Percentiles rank a stretch among this genome's conserved stretches.
Evolutionary conservation across 2,329 filamentous ascomycete genomes (phyloP).

Genomic region (Periconia macrospinosa): DNA sequence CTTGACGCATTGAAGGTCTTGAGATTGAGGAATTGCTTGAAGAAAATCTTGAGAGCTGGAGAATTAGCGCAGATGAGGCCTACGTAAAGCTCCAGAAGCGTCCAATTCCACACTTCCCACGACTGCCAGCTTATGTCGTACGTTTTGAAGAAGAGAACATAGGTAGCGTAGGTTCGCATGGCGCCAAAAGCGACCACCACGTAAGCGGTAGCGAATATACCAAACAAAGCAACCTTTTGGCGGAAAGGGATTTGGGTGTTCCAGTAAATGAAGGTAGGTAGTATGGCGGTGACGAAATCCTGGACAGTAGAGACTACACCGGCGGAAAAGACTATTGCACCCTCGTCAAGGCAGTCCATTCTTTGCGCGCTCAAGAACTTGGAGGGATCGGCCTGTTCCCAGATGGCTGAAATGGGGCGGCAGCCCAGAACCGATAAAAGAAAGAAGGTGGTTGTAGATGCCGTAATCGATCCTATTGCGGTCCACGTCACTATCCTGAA

Average conservation of each 20-base stretch:
- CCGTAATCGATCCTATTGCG: constrained; percentile 27
- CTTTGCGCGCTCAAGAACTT: constrained; percentile 25
- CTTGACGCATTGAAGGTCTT: constrained; percentile 17
- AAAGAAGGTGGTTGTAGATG: constrained; percentile 27
- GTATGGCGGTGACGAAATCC: constrained; percentile 31
- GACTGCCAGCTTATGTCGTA: constrained; percentile 33
- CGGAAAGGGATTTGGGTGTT: constrained; percentile 30
- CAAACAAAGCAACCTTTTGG: constrained; percentile 32
- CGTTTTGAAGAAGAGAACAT: constrained; percentile 28
- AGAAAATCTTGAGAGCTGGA: constrained; percentile 35
- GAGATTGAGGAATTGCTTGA: constrained; percentile 29
- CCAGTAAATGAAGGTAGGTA: constrained; percentile 37
- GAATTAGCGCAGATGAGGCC: constrained; percentile 34
- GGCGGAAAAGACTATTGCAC: constrained; percentile 30
- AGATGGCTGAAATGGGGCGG: constrained; percentile 32
- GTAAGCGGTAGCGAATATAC: constrained; percentile 37
- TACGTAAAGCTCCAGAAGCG: constrained; percentile 31
- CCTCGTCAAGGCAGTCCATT: constrained; percentile 35
- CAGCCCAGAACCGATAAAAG: constrained; percentile 33
- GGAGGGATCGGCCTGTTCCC: constrained; percentile 25
- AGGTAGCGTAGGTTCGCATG: constrained; percentile 30
- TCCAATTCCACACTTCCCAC: constrained; percentile 21
- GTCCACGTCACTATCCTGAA: constrained; percentile 28
- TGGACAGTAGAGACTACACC: constrained; percentile 28
- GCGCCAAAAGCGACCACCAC: constrained; percentile 24